phyloP scores from a whole-genome alignment of 2,329 filamentous ascomycete genomes.

The Beauveria caledonica region DNA sequence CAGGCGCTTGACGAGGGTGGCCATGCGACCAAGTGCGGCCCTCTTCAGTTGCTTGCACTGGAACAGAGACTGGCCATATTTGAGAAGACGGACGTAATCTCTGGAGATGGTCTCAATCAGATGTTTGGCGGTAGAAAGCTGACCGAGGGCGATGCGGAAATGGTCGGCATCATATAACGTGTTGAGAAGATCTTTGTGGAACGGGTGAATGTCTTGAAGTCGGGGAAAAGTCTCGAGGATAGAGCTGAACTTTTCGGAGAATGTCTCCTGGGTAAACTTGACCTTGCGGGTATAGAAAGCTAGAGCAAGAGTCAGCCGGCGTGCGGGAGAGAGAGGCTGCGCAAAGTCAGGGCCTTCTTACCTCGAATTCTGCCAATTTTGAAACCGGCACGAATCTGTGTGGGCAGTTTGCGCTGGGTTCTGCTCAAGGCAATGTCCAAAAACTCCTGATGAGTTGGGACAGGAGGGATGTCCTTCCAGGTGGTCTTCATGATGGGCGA shows the following conservation, averaged over 20 bases:
- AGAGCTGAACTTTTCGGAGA: slow-evolving; percentile 82
- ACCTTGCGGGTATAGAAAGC: slow-evolving; percentile 96
- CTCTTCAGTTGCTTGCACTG: slow-evolving; percentile 99
- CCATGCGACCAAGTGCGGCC: slow-evolving; percentile 94
- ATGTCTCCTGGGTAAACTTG: slow-evolving; percentile 96
- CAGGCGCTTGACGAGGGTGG: slow-evolving; percentile 86
- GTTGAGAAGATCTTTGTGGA: slow-evolving; percentile 78
- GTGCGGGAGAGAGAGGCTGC: background rate
- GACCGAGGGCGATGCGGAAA: slow-evolving; percentile 92
- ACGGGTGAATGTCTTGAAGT: slow-evolving; percentile 89
- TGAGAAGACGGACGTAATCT: slow-evolving; percentile 85
- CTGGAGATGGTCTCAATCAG: slow-evolving; percentile 92
- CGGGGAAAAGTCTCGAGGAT: slow-evolving; percentile 92
- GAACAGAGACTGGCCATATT: slow-evolving; percentile 94
- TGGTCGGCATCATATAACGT: slow-evolving; percentile 98
- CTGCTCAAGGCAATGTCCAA: slow-evolving; percentile 93
- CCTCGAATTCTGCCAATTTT: slow-evolving; percentile 83
- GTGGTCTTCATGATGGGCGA: slow-evolving; percentile 49
- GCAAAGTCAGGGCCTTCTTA: slow-evolving; percentile 17
- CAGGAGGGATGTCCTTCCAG: slow-evolving; percentile 74
- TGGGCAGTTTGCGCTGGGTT: slow-evolving; percentile 87
- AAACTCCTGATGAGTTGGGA: slow-evolving; percentile 90
- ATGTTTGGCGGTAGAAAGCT: slow-evolving; percentile 91
- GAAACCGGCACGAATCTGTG: slow-evolving; percentile 92
- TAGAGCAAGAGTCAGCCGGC: slow-evolving; percentile 22